Evolutionary conservation across 352 stramenopile species (phyloP).

Genomic region (Pythium sukuiense): DNA sequence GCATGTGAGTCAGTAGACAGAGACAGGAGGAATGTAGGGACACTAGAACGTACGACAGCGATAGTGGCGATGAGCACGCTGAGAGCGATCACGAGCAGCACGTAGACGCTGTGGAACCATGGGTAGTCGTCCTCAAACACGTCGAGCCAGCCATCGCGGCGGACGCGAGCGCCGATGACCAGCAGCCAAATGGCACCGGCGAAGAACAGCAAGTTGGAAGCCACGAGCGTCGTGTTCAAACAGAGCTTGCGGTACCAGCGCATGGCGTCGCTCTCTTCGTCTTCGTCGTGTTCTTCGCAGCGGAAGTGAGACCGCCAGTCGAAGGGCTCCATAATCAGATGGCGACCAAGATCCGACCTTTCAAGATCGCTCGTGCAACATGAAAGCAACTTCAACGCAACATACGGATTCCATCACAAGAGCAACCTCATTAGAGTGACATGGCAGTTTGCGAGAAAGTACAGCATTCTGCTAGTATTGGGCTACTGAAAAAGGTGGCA

Average conservation of each 20-base stretch:
- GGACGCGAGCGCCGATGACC: conserved; percentile 13
- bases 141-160: conserved; percentile 29
- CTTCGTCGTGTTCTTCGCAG: neutral
- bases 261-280: conserved; percentile 9
- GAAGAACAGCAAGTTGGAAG: conserved; percentile 28
- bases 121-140: conserved; percentile 34
- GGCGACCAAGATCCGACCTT: conserved; percentile 7
- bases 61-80: conserved; percentile 23
- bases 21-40: neutral
- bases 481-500: too few relatives aligned
- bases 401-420: neutral
- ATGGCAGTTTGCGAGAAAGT: neutral
- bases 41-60: conserved; percentile 23
- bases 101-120: conserved; percentile 30
- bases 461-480: neutral
- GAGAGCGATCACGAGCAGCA: conserved; percentile 15
- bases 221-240: conserved; percentile 22
- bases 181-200: conserved; percentile 21
- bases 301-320: neutral
- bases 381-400: conserved; percentile 5
- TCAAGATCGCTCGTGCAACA: conserved; percentile 20
- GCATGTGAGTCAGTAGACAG: neutral
- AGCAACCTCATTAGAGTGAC: conserved; percentile 6
- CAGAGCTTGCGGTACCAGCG: conserved; percentile 16
- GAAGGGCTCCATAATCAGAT: conserved; percentile 5